Evolutionary conservation across 2,329 filamentous ascomycete genomes (phyloP), one percentile per base, ranked within the genome.

Genomic region (Penicillium sp.): DNA sequence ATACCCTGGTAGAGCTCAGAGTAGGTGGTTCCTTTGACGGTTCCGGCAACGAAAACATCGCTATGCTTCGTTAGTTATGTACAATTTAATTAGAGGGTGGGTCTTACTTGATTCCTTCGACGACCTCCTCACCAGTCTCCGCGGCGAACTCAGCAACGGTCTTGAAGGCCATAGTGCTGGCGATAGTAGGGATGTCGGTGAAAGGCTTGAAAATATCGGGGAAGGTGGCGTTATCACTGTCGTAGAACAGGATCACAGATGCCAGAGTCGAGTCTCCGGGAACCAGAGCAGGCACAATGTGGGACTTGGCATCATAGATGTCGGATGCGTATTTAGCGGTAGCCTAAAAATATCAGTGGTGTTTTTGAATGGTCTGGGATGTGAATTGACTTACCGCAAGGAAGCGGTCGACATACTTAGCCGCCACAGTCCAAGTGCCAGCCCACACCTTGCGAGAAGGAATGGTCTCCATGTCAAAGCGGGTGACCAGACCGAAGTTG

Each of bases 401-500:
- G 60, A 70, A 69, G 11, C 54, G 49, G 50, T 67, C 62, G 8
- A 73, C 31, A 46, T 69, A 65, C 53, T 70, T 31, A 35, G 61
- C 63, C 1, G 63, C 44, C 1, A 72, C 65, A 1, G 61, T 66
- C 31, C 69, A 62, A 29, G 64, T 39, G n/a, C 73, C 73, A 14
- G 69, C 73, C 73, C 72, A 76, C 11, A 77, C 58, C 61, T 65
- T 65, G 51, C 50, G 53, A 5, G 68, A 74, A 60, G 53, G 53
- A 51, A 69, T 63, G 3, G 70, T 69, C 58, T 71, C 63, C 6
- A 78, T 47, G 49, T 77, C 74, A 50, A 78, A 78, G 3, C 73
- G 67, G 1, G 76, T 78, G 14, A 78, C 76, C 4, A 78, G 62
- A 3, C 76, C 77, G 50, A 79, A 78, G 62, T 78, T 78, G 55